phyloP scores from a whole-genome alignment of 2,329 filamentous ascomycete genomes.

The Malbranchea cinnamomea region DNA sequence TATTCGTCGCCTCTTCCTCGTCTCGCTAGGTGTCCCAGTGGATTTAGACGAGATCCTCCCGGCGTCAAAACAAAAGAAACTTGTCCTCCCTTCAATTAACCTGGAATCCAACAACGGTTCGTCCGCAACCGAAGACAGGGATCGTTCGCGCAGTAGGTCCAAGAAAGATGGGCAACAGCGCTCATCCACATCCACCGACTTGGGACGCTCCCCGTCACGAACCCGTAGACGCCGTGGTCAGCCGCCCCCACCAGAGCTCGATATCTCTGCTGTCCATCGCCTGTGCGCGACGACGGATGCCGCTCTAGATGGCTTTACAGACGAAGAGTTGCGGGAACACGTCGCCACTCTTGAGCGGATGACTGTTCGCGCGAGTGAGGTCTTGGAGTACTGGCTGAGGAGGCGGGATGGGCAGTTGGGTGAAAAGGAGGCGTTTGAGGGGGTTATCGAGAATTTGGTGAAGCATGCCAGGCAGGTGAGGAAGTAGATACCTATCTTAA shows the following conservation, averaged over 20 bases:
- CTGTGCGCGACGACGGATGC: slow-evolving; percentile 74
- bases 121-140: too few species aligned
- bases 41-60: slow-evolving; percentile 95
- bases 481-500: too few species aligned
- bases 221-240: slow-evolving; percentile 33
- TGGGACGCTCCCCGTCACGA: slow-evolving; percentile 18
- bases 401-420: slow-evolving; percentile 72
- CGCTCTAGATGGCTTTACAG: slow-evolving; percentile 63
- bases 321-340: slow-evolving; percentile 59
- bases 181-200: slow-evolving; percentile 14
- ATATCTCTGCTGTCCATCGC: slow-evolving; percentile 62
- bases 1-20: slow-evolving; percentile 85
- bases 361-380: slow-evolving; percentile 56
- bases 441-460: slow-evolving; percentile 91
- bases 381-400: slow-evolving; percentile 80
- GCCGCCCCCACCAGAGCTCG: slow-evolving; percentile 57
- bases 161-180: slow-evolving; percentile 8
- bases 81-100: slow-evolving; percentile 72
- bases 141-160: slow-evolving; percentile 12
- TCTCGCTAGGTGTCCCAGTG: slow-evolving; percentile 88
- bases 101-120: slow-evolving; percentile 26
- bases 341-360: slow-evolving; percentile 53
- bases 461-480: slow-evolving; percentile 77
- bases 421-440: slow-evolving; percentile 87
- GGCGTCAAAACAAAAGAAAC: slow-evolving; percentile 94